Base-by-base conservation (phyloP, 331 rosid species). In the Spiraea crenata region DNA sequence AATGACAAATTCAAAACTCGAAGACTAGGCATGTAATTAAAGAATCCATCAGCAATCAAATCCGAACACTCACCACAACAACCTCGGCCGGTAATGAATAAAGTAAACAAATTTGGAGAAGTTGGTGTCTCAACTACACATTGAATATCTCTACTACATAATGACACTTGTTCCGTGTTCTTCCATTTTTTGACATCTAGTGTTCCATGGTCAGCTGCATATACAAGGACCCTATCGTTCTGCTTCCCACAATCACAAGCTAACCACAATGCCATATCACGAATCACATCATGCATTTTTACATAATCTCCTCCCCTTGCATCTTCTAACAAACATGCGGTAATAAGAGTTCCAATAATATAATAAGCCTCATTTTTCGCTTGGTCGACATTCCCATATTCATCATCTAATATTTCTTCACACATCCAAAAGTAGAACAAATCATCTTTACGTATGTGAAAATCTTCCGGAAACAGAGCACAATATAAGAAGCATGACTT, bases 201-300 rank as follows among this genome's bases (percentile, higher is more conserved):
- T 8, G 52, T 15, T 40, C 9, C 4, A 9, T 49, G 9, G 31
- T 48, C 50, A 11, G 12, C 8, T 40, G 64, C 5, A 52, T 55
- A 9, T 51, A 54, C 42, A 16, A 69, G 48, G 49, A 40, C 12
- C 10, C 19, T 41, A n/a, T 19, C 35, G 0, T 19, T 20, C 19
- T 34, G 38, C 16, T 19, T 54, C n/a, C 63, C 73, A 20, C 20
- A 41, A 1, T 6, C 63, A 54, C 41, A 11, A 69, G 63, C 73
- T 19, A 54, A 52, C 73, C 73, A 69, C 38, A 69, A 51, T 10
- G 73, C 63, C 73, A 69, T 69, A 41, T 69, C 63, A 1, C 63
- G 73, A 19, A 69, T 40, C 4, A 54, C 70, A 35, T 65, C 57
- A 35, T 67, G 71, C 59, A 67, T 49, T 37, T 67, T 67, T 38